Evolutionary conservation across 169 alveolate genomes (phyloP).

Genomic region (Neospora caninum): DNA sequence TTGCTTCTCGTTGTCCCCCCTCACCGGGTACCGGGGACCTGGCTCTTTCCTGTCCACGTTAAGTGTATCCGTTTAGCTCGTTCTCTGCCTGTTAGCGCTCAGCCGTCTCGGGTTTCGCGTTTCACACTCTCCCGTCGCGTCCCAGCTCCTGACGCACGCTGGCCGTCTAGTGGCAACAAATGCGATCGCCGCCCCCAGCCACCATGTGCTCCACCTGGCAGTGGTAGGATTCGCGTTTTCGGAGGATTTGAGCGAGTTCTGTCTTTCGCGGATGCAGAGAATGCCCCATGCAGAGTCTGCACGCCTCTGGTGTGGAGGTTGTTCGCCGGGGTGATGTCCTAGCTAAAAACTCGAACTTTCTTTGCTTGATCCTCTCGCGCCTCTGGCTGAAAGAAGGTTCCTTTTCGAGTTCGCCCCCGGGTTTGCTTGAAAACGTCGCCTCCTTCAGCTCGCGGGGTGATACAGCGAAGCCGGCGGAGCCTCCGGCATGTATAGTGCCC

Average conservation of each 20-base stretch:
- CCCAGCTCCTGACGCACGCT: background rate
- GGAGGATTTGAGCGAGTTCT: background rate
- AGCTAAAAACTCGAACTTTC: background rate
- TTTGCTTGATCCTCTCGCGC: no score
- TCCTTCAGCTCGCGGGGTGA: no score
- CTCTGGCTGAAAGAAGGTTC: no score
- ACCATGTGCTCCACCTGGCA: conserved; percentile 13
- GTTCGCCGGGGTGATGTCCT: background rate
- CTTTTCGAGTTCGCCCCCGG: no score
- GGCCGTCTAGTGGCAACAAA: background rate
- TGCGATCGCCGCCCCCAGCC: background rate
- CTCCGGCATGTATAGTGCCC: no score
- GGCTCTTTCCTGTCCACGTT: no score
- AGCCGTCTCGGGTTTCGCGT: background rate
- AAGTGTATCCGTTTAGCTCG: no score
- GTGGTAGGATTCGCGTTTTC: background rate
- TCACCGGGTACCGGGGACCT: no score
- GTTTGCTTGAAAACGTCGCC: no score
- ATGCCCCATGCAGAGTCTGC: background rate
- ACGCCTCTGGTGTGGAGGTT: background rate
- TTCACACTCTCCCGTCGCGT: background rate
- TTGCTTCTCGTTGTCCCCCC: no score
- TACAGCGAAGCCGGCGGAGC: no score
- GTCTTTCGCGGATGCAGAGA: background rate
- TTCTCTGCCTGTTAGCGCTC: background rate